These are phyloP conservation scores for Neonectria magnoliae DNA, from an alignment of 2,329 filamentous ascomycete genomes.

Conservation along the genomic window DNA sequence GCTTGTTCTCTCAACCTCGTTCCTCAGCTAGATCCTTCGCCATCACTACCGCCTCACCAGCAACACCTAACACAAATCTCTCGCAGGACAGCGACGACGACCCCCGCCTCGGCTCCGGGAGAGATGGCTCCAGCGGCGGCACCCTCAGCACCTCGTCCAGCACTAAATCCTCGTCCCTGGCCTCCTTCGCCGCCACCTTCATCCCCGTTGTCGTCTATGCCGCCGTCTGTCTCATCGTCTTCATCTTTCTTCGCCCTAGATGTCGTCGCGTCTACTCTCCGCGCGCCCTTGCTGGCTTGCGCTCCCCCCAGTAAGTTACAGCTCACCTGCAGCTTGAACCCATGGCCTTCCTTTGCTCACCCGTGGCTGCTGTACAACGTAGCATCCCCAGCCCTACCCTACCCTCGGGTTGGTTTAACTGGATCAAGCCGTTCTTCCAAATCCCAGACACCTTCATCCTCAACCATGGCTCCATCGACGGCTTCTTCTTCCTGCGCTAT, in stretches of 20 bases:
- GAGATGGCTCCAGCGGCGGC: constrained; percentile 47
- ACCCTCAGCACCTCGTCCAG: constrained; percentile 47
- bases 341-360: neutral
- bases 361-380: neutral
- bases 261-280: constrained; percentile 65
- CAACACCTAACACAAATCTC: neutral
- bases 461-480: constrained; percentile 91
- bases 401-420: constrained; percentile 71
- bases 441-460: constrained; percentile 81
- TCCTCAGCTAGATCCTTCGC: neutral
- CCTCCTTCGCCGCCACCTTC: constrained; percentile 60
- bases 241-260: constrained; percentile 59
- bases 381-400: constrained; percentile 68
- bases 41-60: neutral
- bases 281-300: constrained; percentile 60
- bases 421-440: constrained; percentile 74
- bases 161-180: constrained; percentile 49
- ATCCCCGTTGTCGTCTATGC: constrained; percentile 64
- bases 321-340: constrained; percentile 1
- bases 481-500: constrained; percentile 87
- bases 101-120: constrained; percentile 48
- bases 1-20: neutral
- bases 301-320: constrained; percentile 51
- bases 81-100: constrained; percentile 40
- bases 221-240: constrained; percentile 60